Evolutionary conservation across 2,329 filamentous ascomycete species (phyloP).

Genomic region (Aciculosporium take): DNA sequence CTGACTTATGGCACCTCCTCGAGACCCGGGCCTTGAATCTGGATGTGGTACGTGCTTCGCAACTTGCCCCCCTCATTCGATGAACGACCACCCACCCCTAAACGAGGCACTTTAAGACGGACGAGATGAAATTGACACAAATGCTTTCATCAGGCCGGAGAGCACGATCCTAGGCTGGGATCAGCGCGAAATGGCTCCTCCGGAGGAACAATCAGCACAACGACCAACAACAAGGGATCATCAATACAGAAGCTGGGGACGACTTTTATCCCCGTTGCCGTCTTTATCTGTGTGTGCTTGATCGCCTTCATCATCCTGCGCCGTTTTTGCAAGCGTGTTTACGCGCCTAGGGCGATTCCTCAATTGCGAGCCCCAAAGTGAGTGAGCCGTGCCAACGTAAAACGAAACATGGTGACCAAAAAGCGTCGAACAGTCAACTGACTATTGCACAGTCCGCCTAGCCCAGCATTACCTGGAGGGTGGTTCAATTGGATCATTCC

Average conservation of each 20-base stretch:
- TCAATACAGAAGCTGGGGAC: constrained; percentile 25
- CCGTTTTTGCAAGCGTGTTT: constrained; percentile 35
- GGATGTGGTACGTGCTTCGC: constrained; percentile 4
- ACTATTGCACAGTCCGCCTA: constrained; percentile 34
- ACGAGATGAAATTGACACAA: neutral
- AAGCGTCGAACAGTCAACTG: neutral
- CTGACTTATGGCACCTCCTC: constrained; percentile 2
- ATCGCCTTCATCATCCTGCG: constrained; percentile 35
- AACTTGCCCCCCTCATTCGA: neutral
- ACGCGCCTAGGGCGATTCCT: constrained; percentile 37
- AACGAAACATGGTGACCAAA: too few species aligned
- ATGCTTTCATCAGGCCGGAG: neutral
- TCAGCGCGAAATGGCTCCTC: constrained; percentile 20
- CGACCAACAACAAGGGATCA: constrained; percentile 18
- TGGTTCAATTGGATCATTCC: constrained; percentile 52
- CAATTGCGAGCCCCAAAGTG: constrained; percentile 31
- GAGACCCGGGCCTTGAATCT: constrained; percentile 2
- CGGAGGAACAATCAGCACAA: constrained; percentile 21
- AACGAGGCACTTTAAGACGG: neutral
- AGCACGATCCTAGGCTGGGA: constrained; percentile 20
- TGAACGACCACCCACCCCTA: neutral
- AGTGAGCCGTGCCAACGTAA: constrained; percentile 4
- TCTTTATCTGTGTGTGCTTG: constrained; percentile 36
- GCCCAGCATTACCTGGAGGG: constrained; percentile 43
- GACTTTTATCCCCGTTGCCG: constrained; percentile 39